phyloP scores from a whole-genome alignment of 2,329 filamentous ascomycete species.

The Neofusicoccum kwambonambiense region DNA sequence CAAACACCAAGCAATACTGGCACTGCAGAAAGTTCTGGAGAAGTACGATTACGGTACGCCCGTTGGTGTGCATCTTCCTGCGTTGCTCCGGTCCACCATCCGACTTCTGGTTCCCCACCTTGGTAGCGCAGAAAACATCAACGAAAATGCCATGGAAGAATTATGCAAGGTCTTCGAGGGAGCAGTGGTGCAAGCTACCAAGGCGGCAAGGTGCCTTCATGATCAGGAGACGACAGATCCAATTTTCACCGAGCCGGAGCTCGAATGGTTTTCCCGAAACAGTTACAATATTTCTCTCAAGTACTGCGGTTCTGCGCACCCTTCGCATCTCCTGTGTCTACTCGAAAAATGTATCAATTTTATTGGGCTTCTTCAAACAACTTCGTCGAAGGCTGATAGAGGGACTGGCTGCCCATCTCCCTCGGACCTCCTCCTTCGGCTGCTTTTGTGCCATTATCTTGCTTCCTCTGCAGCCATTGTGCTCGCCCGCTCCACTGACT shows the following conservation, averaged over 20 bases:
- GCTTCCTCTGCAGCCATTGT: slow-evolving; percentile 46
- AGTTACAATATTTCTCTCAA: slow-evolving; percentile 75
- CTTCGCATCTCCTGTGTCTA: slow-evolving; percentile 57
- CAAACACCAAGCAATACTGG: slow-evolving; percentile 57
- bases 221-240: slow-evolving; percentile 40
- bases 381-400: background rate
- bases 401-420: background rate
- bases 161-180: slow-evolving; percentile 57
- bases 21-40: slow-evolving; percentile 60
- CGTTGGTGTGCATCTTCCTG: slow-evolving; percentile 57
- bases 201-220: slow-evolving; percentile 41
- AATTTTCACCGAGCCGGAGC: slow-evolving; percentile 61
- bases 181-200: slow-evolving; percentile 47
- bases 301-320: slow-evolving; percentile 58
- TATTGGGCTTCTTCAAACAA: slow-evolving; percentile 36
- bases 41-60: slow-evolving; percentile 52
- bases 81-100: slow-evolving; percentile 63
- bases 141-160: slow-evolving; percentile 44
- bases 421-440: slow-evolving; percentile 56
- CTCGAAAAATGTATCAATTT: slow-evolving; percentile 47
- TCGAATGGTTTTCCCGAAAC: slow-evolving; percentile 83
- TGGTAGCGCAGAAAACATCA: slow-evolving; percentile 42
- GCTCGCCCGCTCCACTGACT: slow-evolving; percentile 49
- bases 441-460: slow-evolving; percentile 71
- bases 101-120: slow-evolving; percentile 40